phyloP scores from a whole-genome alignment of 2,329 filamentous ascomycete species.

The Xylaria sp. region DNA sequence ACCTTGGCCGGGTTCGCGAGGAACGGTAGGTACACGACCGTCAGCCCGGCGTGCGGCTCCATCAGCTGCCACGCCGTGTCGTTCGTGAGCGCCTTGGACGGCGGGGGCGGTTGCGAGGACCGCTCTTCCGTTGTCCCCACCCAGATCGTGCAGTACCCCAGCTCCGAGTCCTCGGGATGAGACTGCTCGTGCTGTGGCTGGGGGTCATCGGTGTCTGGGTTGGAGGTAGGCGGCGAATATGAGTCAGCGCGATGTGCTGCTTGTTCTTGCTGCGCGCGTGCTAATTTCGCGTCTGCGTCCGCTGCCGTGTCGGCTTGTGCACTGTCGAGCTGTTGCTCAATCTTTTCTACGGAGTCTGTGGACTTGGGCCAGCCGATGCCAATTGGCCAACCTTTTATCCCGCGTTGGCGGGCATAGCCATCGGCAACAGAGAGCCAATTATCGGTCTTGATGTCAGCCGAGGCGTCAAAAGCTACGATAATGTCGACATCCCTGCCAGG shows the following conservation, averaged over 20 bases:
- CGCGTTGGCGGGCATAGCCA: slow-evolving; percentile 87
- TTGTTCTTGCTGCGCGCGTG: slow-evolving; percentile 56
- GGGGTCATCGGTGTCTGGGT: slow-evolving; percentile 35
- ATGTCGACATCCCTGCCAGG: slow-evolving; percentile 89
- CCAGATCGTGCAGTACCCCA: slow-evolving; percentile 95
- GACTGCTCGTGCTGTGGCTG: slow-evolving; percentile 49
- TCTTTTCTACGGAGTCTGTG: slow-evolving; percentile 62
- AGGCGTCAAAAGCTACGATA: slow-evolving; percentile 91
- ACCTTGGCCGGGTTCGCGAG: slow-evolving; percentile 77
- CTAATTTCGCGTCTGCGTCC: slow-evolving; percentile 68
- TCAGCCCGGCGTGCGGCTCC: slow-evolving; percentile 80
- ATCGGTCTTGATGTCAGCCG: slow-evolving; percentile 88
- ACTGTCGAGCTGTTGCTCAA: slow-evolving; percentile 68
- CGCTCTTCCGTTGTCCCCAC: slow-evolving; percentile 83
- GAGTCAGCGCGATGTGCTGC: slow-evolving; percentile 45
- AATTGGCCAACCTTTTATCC: slow-evolving; percentile 92
- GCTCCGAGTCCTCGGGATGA: slow-evolving; percentile 58
- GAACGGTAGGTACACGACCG: slow-evolving; percentile 89
- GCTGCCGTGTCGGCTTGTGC: slow-evolving; percentile 66
- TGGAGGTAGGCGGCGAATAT: slow-evolving; percentile 19
- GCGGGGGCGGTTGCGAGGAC: slow-evolving; percentile 57
- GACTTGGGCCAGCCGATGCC: slow-evolving; percentile 89
- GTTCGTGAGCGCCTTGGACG: slow-evolving; percentile 62
- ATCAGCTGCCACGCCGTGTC: slow-evolving; percentile 70
- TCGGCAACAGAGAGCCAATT: slow-evolving; percentile 97